These are phyloP conservation scores for Chlorella vulgaris DNA, from an alignment of 139 green algal genomes.

Conservation along the genomic window DNA sequence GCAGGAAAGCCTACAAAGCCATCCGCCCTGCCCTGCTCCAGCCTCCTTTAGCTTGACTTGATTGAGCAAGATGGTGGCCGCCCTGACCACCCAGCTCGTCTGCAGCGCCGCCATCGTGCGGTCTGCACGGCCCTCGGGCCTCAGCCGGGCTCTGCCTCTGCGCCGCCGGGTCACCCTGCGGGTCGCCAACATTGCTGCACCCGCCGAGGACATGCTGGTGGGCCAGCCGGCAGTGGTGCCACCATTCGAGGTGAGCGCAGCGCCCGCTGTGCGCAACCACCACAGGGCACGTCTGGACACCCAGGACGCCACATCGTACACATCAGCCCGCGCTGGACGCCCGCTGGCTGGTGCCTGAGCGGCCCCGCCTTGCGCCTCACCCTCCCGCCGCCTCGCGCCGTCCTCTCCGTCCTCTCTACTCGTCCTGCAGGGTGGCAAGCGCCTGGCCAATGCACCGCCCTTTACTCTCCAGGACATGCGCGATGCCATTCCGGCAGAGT, in stretches of 20 bases:
- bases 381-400: background rate
- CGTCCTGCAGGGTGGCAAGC: slow-evolving; percentile 36
- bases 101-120: background rate
- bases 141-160: slow-evolving; percentile 15
- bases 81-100: background rate
- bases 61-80: background rate
- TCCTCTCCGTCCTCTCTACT: background rate
- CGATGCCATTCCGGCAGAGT: slow-evolving; percentile 81
- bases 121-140: background rate
- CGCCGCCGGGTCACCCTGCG: background rate
- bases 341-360: no score
- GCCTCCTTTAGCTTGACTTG: no score
- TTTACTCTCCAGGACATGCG: slow-evolving; percentile 84
- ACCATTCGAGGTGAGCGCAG: background rate
- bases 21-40: background rate
- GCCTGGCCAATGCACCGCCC: slow-evolving; percentile 72
- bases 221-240: background rate
- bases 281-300: no score
- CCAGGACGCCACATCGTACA: no score
- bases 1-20: no score
- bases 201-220: slow-evolving; percentile 22
- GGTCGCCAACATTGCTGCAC: slow-evolving; percentile 19
- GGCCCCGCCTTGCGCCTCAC: no score
- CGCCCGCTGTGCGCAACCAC: background rate
- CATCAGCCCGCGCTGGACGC: no score